Conservation (phyloP, 1,139 yeast species). For the Casaregolazyma lundiana region DNA sequence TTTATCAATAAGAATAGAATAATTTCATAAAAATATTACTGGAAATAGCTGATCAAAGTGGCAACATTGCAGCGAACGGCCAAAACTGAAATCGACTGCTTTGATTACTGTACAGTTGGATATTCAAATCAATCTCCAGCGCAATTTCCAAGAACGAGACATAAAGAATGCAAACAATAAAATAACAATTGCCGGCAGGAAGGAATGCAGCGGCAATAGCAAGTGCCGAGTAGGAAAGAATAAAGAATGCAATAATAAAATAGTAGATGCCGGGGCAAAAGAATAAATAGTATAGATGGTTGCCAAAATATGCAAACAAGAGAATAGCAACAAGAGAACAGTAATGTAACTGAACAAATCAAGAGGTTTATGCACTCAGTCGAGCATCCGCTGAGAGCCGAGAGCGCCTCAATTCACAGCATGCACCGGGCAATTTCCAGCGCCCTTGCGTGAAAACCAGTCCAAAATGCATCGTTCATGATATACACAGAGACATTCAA, state of each 20-base stretch:
- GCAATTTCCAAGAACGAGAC: too few relatives aligned
- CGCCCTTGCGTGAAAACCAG: constrained; percentile 86
- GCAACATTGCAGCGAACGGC: too few relatives aligned
- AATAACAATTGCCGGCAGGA: too few relatives aligned
- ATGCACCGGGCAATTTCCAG: constrained; percentile 84
- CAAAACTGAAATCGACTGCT: too few relatives aligned
- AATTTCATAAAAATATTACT: too few relatives aligned
- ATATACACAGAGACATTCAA: constrained; percentile 91
- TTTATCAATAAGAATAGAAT: too few relatives aligned
- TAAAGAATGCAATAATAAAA: background rate
- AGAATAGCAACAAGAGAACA: background rate
- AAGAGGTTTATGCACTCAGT: background rate
- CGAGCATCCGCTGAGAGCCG: background rate
- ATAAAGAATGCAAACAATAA: too few relatives aligned
- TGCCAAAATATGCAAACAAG: background rate
- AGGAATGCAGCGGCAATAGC: too few relatives aligned
- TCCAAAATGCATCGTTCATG: constrained; percentile 85
- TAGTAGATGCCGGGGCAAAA: background rate
- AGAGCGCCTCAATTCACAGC: constrained; percentile 36
- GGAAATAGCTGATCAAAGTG: too few relatives aligned
- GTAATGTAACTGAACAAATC: background rate
- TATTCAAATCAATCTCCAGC: too few relatives aligned
- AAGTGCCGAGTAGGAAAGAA: background rate
- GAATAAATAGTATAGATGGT: background rate
- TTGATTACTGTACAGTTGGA: too few relatives aligned